Evolutionary conservation across 129 eudicot species (phyloP), one percentile per base, ranked within the genome.

Genomic region (Escallonia rubra): DNA sequence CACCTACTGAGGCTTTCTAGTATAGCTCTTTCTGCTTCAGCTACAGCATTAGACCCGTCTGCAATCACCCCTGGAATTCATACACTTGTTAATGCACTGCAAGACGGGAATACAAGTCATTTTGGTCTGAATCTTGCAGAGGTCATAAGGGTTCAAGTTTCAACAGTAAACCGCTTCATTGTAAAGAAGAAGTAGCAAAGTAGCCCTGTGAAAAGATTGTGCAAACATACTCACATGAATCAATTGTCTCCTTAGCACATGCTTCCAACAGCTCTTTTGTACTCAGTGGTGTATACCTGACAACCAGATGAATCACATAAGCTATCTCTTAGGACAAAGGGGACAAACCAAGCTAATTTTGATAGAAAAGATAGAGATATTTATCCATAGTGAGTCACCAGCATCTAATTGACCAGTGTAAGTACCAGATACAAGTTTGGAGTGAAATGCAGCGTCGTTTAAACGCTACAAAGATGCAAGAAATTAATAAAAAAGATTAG

Each of bases 1-100:
- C 80, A 93, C 99, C 96, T 89, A 65, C 99, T 93, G 41, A 93
- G 85, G 78, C 86, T 82, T 68, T 89, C 99, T 75, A 93, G 72
- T 71, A 93, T 77, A 34, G 81, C 86, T 66, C 77, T 57, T 83
- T 93, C 99, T 13, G 85, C 87, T 78, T 89, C 95, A 60, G 90
- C 88, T 12, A 93, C 82, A 60, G 86, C 76, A 56, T 86, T 81
- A 67, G 88, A 76, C 59, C 99, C 99, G 76, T 93, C 95, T 60
- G 84, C 71, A 67, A 51, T 57, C 74, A 78, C 81, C 90, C 88
- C 90, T 89, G 75, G 59, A 84, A 70, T 65, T 41, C 16, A 68
- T 72, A 71, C 51, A 39, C 66, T 71, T 53, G 76, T 86, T 82
- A 82, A 66, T 59, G 62, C 62, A 67, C 64, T 34, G 62, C 64